Conservation (phyloP, 495 filamentous ascomycete genomes). For the Tuber calosporum region DNA sequence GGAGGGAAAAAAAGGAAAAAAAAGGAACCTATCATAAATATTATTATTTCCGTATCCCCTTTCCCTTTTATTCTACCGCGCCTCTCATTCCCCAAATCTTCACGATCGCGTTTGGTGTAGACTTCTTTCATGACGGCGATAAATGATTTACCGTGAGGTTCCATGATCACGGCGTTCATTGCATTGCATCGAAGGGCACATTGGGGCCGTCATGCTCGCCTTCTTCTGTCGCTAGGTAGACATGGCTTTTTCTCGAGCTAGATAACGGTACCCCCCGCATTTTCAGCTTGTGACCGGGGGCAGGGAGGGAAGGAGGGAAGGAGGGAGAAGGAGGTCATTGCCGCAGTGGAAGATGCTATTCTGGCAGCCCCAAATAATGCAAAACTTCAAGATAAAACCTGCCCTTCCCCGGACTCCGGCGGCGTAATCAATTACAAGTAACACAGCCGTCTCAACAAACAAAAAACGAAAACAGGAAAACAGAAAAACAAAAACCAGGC, state of each 20-base stretch:
- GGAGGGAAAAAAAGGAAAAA: not conserved
- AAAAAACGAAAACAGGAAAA: not conserved
- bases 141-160: not conserved
- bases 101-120: not conserved
- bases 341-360: not conserved
- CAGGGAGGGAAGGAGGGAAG: too few species aligned
- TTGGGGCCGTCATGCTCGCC: not conserved
- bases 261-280: not conserved
- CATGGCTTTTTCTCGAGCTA: not conserved
- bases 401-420: not conserved
- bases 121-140: not conserved
- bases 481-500: not conserved
- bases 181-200: not conserved
- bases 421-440: not conserved
- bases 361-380: not conserved
- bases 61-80: not conserved
- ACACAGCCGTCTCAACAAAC: not conserved
- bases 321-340: not conserved
- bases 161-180: not conserved
- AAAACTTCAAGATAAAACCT: not conserved
- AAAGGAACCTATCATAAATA: slow-evolving; percentile 2
- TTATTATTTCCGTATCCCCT: not conserved
- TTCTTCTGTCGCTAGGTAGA: not conserved
- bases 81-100: not conserved
- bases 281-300: not conserved